These are phyloP conservation scores for Emericellopsis atlantica DNA, from an alignment of 2,329 filamentous ascomycete species.

Conservation along the genomic window DNA sequence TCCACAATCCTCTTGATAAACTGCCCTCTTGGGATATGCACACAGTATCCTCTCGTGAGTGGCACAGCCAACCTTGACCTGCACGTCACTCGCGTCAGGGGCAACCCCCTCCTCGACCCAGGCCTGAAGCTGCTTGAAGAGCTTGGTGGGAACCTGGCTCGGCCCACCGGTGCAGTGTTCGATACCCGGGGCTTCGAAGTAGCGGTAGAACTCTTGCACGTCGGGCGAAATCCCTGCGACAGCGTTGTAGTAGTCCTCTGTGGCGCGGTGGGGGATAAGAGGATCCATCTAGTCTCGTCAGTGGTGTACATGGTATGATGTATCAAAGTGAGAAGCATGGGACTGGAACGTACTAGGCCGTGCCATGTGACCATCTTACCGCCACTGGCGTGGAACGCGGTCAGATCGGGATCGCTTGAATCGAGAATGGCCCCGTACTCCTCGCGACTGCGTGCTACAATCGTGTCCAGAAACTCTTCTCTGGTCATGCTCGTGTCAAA, in stretches of 20 bases:
- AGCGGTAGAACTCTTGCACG: conserved; percentile 16
- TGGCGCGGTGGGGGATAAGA: conserved; percentile 1
- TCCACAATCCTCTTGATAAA: background rate
- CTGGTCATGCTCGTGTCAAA: background rate
- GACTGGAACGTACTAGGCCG: conserved; percentile 10
- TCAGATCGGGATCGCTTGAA: conserved; percentile 14
- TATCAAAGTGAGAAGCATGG: no score
- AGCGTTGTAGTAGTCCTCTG: conserved; percentile 12
- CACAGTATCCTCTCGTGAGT: conserved; percentile 10
- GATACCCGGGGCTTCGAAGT: conserved; percentile 19
- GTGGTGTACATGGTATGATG: background rate
- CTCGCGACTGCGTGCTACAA: background rate
- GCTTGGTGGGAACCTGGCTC: conserved; percentile 2
- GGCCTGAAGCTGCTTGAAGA: conserved; percentile 4
- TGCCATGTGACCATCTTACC: conserved; percentile 28
- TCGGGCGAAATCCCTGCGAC: conserved; percentile 8
- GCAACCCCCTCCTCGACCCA: conserved; percentile 8
- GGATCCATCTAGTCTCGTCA: background rate
- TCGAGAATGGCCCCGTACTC: conserved; percentile 4
- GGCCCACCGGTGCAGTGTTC: conserved; percentile 14
- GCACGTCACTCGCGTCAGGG: conserved; percentile 2
- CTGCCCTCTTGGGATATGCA: conserved; percentile 10
- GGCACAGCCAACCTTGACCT: background rate
- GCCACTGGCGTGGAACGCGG: conserved; percentile 15
- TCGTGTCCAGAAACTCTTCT: background rate